phyloP scores from a whole-genome alignment of 805 yeast genomes.

The Teunomyces atbi region DNA sequence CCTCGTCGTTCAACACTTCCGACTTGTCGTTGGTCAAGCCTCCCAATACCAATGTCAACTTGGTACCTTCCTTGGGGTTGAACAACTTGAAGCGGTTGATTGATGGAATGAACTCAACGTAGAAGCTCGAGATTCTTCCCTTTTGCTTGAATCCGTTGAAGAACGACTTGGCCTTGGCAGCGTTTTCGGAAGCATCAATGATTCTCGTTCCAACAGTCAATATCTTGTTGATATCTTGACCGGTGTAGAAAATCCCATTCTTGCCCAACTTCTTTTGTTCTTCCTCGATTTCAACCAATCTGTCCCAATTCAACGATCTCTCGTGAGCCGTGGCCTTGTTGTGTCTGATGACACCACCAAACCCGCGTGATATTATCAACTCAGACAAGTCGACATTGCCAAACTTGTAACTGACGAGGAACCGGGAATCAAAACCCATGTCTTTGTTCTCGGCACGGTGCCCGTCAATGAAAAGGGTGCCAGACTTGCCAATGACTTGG shows the following conservation, averaged over 20 bases:
- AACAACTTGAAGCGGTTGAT: slow-evolving; percentile 64
- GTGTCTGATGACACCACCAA: slow-evolving; percentile 76
- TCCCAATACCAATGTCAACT: slow-evolving; percentile 69
- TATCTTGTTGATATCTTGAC: slow-evolving; percentile 38
- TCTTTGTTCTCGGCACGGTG: slow-evolving; percentile 53
- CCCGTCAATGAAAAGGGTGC: slow-evolving; percentile 61
- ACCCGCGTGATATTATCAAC: slow-evolving; percentile 60
- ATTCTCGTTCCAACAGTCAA: slow-evolving; percentile 58
- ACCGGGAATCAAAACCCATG: slow-evolving; percentile 64
- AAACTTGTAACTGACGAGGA: slow-evolving; percentile 56
- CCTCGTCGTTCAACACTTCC: slow-evolving; percentile 45
- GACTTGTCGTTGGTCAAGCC: slow-evolving; percentile 54
- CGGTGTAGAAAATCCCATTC: slow-evolving; percentile 59
- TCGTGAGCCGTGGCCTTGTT: slow-evolving; percentile 67
- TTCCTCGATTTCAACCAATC: slow-evolving; percentile 65
- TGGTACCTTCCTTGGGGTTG: slow-evolving; percentile 70
- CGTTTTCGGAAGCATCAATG: slow-evolving; percentile 78
- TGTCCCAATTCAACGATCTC: slow-evolving; percentile 76
- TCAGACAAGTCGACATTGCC: slow-evolving; percentile 62
- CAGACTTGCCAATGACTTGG: slow-evolving; percentile 64
- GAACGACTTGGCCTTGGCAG: slow-evolving; percentile 70
- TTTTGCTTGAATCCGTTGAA: slow-evolving; percentile 67
- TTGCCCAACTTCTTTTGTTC: slow-evolving; percentile 52
- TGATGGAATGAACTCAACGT: slow-evolving; percentile 70
- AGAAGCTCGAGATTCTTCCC: slow-evolving; percentile 56